phyloP scores from a whole-genome alignment of 148 eudicot genomes.

The Fagopyrum esculentum region DNA sequence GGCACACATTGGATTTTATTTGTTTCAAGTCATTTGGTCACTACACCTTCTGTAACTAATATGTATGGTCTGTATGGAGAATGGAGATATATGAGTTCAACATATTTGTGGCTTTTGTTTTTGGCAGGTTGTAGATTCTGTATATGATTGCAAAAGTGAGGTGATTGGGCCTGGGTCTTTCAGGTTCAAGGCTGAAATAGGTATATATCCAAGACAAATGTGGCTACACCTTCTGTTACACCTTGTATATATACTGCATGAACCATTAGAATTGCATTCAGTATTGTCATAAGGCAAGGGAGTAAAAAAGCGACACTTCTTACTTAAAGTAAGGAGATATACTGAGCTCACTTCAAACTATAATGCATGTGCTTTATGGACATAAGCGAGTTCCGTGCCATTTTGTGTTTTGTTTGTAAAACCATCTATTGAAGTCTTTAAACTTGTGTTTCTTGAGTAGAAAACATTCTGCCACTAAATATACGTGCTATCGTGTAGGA shows the following conservation, averaged over 20 bases:
- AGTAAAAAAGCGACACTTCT: not conserved
- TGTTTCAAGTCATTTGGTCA: not conserved
- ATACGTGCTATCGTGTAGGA: too few species aligned
- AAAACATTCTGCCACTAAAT: too few species aligned
- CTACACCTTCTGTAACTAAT: not conserved
- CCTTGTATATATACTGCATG: not conserved
- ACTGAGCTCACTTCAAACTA: too few species aligned
- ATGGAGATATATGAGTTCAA: not conserved
- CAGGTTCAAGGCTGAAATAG: conserved; percentile 97
- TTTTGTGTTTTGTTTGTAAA: too few species aligned
- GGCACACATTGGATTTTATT: not conserved
- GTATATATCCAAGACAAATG: conserved; percentile 20
- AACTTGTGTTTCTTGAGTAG: too few species aligned
- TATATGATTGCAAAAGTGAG: conserved; percentile 98
- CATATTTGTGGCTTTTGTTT: conserved; percentile 3
- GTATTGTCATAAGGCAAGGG: not conserved
- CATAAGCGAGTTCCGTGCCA: too few species aligned
- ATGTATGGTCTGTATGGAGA: too few species aligned
- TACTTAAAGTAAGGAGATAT: too few species aligned
- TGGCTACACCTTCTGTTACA: not conserved
- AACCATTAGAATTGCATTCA: not conserved
- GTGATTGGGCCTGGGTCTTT: conserved; percentile 98
- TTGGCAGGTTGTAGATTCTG: conserved; percentile 79
- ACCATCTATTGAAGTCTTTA: too few species aligned
- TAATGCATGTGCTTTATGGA: too few species aligned